Conservation (phyloP, 768 basidiomycete genomes). For the Lactifluus pinguis region DNA sequence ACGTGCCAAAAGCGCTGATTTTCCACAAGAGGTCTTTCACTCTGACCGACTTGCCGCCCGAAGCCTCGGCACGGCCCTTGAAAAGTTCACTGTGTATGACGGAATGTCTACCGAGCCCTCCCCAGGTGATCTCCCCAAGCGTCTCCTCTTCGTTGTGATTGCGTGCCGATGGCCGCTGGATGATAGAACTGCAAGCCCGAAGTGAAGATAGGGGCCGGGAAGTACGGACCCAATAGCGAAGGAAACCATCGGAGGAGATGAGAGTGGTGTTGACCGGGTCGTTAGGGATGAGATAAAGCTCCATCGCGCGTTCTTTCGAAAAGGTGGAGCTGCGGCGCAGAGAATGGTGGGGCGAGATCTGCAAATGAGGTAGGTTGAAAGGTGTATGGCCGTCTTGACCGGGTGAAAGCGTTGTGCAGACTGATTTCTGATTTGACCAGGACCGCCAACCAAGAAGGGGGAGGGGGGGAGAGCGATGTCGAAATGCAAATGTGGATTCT, state of each 20-base stretch:
- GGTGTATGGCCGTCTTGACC: not conserved
- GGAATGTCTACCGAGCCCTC: conserved; percentile 28
- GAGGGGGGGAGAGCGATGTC: not conserved
- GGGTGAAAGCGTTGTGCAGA: not conserved
- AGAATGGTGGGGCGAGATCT: not conserved
- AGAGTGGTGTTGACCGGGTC: conserved; percentile 41
- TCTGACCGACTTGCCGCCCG: conserved; percentile 7
- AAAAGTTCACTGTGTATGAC: conserved; percentile 18
- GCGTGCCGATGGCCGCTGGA: conserved; percentile 30
- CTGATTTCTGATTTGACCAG: conserved; percentile 7
- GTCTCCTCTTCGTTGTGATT: conserved; percentile 31
- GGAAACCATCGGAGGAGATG: conserved; percentile 41
- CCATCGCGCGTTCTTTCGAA: conserved; percentile 28
- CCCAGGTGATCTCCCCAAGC: conserved; percentile 46
- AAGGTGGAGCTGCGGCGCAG: conserved; percentile 11
- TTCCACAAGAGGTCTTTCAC: conserved; percentile 19
- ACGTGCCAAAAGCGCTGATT: conserved; percentile 15
- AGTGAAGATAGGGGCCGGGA: conserved; percentile 24
- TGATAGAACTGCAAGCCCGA: conserved; percentile 30
- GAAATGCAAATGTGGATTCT: too few relatives aligned
- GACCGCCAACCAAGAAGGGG: not conserved
- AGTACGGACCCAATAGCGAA: conserved; percentile 42
- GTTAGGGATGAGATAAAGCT: conserved; percentile 44
- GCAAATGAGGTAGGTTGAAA: not conserved
- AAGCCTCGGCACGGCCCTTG: not conserved